These are phyloP conservation scores for Anastatica hierochuntica DNA, from an alignment of 345 rosid genomes.

Conservation along the genomic window DNA sequence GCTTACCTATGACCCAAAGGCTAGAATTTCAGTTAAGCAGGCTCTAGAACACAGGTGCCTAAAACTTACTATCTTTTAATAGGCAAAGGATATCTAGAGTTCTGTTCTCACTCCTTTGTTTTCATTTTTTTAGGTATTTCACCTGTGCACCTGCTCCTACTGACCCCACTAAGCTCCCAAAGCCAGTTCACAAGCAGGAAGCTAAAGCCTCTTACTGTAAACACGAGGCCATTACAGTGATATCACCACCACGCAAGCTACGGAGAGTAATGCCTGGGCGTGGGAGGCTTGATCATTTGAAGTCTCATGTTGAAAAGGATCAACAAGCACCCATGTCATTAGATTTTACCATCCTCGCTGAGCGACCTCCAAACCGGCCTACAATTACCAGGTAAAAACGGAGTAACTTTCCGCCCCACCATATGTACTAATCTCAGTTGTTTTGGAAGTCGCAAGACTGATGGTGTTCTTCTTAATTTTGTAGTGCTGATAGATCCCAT, in stretches of 20 bases:
- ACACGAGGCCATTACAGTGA: conserved; percentile 38
- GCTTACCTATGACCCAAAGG: conserved; percentile 79
- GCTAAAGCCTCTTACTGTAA: conserved; percentile 35
- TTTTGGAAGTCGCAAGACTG: no score
- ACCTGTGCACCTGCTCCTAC: conserved; percentile 54
- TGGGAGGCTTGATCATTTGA: no score
- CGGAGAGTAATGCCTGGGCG: conserved; percentile 78
- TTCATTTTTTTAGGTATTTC: conserved; percentile 45
- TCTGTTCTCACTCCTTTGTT: neutral
- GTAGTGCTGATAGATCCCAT: conserved; percentile 86
- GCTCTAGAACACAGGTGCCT: conserved; percentile 87
- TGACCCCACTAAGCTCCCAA: conserved; percentile 45
- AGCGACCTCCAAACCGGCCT: conserved; percentile 65
- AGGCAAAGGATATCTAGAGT: neutral
- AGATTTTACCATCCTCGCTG: conserved; percentile 71
- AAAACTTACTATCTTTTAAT: conserved; percentile 34
- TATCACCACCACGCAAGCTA: conserved; percentile 66
- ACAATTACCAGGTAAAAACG: conserved; percentile 88
- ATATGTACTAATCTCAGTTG: neutral
- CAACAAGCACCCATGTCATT: conserved; percentile 70
- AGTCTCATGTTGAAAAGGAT: conserved; percentile 24
- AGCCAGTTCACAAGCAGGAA: conserved; percentile 40
- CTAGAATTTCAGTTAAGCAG: conserved; percentile 63
- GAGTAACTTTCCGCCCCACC: neutral
- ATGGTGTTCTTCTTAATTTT: conserved; percentile 11